Evolutionary conservation across 805 yeast genomes (phyloP), one percentile per base, ranked within the genome.

Genomic region (Candida adriatica): DNA sequence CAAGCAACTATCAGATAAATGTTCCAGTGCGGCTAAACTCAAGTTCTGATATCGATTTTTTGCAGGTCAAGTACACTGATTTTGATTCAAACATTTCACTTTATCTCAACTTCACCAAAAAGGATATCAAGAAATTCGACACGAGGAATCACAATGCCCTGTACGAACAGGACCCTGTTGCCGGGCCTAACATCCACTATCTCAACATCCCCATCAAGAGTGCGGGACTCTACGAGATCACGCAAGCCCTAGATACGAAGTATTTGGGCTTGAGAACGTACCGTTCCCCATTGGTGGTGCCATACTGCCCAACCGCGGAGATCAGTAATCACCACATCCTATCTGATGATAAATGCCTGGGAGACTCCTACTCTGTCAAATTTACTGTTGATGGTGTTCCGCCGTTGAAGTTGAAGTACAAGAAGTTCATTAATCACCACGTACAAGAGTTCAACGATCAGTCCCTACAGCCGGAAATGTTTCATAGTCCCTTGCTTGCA

Each of bases 1-100:
- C 54, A 13, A 37, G 45, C 13, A 37, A 48, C 38, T 48, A 53
- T 21, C 47, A 53, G 10, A 39, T 69, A 18, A 55, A 62, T 20
- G 62, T 87, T 38, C 96, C 97, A 6, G 64, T 92, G 10, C 74
- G 78, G 42, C 70, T 86, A 45, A 88, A 92, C 46, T 78, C 95
- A 8, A 75, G 95, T 3, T 69, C 75, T 5, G 81, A 75, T 24
- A 70, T 94, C 4, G 78, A 76, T 2, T 64, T 60, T 30, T 59
- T 92, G 29, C 86, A 81, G 51, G 51, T 92, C 26, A 69, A 73
- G 35, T 73, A 69, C 49, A 69, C 67, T 13, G 74, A 75, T 31
- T 68, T 84, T 6, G 66, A 64, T 7, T 65, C 74, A 4, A 70
- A 73, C 42, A 59, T 64, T 26, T 56, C 68, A 13, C 50, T 61